A percentile compares a stretch with the other conserved stretches of the same genome.
These are phyloP conservation scores for Pezicula radicicola DNA, from an alignment of 2,329 filamentous ascomycete species.

Conservation along the genomic window DNA sequence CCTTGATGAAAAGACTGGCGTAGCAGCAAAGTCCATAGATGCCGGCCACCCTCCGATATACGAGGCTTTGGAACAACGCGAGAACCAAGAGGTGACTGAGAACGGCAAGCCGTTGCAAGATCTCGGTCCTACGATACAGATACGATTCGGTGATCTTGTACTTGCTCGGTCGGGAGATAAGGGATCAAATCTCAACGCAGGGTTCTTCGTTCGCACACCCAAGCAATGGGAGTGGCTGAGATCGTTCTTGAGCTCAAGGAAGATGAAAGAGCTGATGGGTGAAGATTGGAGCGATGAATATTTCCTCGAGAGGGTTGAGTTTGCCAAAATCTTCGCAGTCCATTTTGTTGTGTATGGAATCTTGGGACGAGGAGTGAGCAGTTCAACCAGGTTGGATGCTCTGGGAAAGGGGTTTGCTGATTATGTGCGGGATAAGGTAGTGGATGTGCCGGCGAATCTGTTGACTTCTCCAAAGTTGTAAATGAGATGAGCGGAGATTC, in stretches of 20 bases:
- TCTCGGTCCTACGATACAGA: slow-evolving; percentile 20
- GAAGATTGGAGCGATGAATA: slow-evolving; percentile 23
- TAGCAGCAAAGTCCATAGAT: slow-evolving; percentile 1
- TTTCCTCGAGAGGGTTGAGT: slow-evolving; percentile 22
- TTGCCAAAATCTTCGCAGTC: slow-evolving; percentile 11
- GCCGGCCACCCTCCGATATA: slow-evolving; percentile 24
- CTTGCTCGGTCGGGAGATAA: slow-evolving; percentile 32
- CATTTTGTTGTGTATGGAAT: slow-evolving; percentile 33
- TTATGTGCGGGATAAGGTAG: slow-evolving; percentile 10
- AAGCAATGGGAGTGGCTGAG: slow-evolving; percentile 38
- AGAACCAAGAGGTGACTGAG: slow-evolving; percentile 18
- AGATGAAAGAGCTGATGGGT: slow-evolving; percentile 21
- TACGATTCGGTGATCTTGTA: slow-evolving; percentile 10
- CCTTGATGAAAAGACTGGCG: slow-evolving; percentile 14
- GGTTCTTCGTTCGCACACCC: slow-evolving; percentile 35
- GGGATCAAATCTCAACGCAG: slow-evolving; percentile 33
- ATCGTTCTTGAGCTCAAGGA: slow-evolving; percentile 15
- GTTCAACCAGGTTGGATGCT: slow-evolving; percentile 13
- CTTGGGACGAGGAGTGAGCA: slow-evolving; percentile 28
- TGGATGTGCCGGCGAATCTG: slow-evolving; percentile 11
- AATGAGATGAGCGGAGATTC: not conserved
- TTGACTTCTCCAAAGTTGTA: not conserved
- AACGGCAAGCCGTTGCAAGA: not conserved
- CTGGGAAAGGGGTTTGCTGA: slow-evolving; percentile 19
- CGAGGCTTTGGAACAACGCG: slow-evolving; percentile 21